Conservation (phyloP, 345 rosid species). For the Dipteronia dyeriana region DNA sequence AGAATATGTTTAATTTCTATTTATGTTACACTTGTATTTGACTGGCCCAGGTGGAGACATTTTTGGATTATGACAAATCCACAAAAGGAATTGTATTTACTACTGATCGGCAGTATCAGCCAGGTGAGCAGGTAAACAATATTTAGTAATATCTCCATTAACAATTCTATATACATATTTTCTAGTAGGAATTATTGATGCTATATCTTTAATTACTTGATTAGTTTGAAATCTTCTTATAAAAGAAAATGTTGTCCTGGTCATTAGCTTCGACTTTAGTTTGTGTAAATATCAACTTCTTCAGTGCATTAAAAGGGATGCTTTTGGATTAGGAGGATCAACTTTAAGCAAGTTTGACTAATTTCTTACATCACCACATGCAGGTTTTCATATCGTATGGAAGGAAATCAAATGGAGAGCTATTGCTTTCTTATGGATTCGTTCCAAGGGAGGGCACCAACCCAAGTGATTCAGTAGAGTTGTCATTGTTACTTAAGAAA, state of each 20-base stretch:
- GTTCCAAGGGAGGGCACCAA: slow-evolving; percentile 93
- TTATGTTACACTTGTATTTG: slow-evolving; percentile 18
- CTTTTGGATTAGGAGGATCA: not conserved
- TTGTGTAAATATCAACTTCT: not conserved
- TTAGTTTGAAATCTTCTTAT: not conserved
- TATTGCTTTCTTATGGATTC: slow-evolving; percentile 86
- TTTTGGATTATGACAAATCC: slow-evolving; percentile 88
- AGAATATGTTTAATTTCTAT: slow-evolving; percentile 17
- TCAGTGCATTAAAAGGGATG: not conserved
- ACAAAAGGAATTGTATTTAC: slow-evolving; percentile 84
- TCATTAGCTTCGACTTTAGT: not conserved
- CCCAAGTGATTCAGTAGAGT: slow-evolving; percentile 86
- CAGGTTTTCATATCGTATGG: slow-evolving; percentile 99
- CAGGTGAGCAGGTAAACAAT: slow-evolving; percentile 93
- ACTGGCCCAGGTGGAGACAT: slow-evolving; percentile 73
- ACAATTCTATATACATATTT: not conserved
- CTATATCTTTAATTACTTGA: not conserved
- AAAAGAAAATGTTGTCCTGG: not conserved
- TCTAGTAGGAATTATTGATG: not conserved
- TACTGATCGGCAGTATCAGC: slow-evolving; percentile 81
- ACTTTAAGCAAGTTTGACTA: not conserved
- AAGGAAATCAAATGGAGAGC: slow-evolving; percentile 90
- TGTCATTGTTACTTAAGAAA: slow-evolving; percentile 68
- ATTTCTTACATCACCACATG: slow-evolving; percentile 25
- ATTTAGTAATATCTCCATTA: slow-evolving; percentile 9